These are phyloP conservation scores for Penicillium ucsense DNA, from an alignment of 495 filamentous ascomycete genomes.

Conservation along the genomic window DNA sequence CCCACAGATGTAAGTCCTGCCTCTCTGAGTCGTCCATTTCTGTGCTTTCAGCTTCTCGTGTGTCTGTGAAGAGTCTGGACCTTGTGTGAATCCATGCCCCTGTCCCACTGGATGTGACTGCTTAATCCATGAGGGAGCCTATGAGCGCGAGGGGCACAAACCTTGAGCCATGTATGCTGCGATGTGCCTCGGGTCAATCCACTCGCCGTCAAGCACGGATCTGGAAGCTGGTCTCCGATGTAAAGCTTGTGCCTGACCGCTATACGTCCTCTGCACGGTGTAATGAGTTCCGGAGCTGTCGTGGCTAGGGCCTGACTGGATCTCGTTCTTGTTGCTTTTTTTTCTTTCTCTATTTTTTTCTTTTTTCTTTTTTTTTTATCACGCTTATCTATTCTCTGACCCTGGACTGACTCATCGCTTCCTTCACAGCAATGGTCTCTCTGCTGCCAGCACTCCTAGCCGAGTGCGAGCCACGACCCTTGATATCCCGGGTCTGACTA, in stretches of 20 bases:
- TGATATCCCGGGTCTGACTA: constrained; percentile 82
- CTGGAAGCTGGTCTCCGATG: neutral
- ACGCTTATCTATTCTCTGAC: neutral
- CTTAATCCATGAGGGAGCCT: constrained; percentile 5
- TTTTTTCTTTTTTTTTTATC: neutral
- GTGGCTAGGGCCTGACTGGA: neutral
- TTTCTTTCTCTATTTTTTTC: neutral
- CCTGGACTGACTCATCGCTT: constrained; percentile 2
- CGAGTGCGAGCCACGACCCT: constrained; percentile 73
- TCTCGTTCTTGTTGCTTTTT: constrained; percentile 4
- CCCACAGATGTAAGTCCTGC: constrained; percentile 54
- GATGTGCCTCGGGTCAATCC: constrained; percentile 8
- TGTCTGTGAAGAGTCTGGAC: no score
- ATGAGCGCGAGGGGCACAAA: constrained; percentile 5
- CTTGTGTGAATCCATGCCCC: neutral
- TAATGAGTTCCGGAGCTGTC: neutral
- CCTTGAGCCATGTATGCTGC: constrained; percentile 2
- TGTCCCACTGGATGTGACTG: constrained; percentile 5
- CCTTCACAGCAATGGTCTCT: constrained; percentile 6
- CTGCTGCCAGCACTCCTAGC: constrained; percentile 40
- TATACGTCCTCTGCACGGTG: neutral
- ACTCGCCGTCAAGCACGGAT: neutral
- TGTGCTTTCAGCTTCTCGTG: neutral
- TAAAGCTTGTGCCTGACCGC: constrained; percentile 3
- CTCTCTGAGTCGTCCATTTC: constrained; percentile 12